These are phyloP conservation scores for Apiotrichum brassicae DNA, from an alignment of 1,284 basidiomycete genomes.

Conservation along the genomic window DNA sequence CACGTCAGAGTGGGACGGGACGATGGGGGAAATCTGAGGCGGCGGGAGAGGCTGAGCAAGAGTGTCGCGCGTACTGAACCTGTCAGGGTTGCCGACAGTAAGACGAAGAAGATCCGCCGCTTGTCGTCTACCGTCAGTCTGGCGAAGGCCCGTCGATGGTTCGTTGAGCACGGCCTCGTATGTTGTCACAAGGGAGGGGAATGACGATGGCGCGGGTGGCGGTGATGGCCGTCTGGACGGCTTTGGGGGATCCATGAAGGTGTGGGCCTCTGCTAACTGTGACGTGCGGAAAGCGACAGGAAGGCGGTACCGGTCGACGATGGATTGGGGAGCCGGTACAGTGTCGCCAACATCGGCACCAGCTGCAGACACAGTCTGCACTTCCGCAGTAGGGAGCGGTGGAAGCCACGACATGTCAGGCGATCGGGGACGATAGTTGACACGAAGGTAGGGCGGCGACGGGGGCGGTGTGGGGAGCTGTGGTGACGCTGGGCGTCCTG, in stretches of 20 bases:
- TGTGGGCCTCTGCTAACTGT: constrained; percentile 23
- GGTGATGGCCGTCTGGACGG: constrained; percentile 1
- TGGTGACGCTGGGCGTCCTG: neutral
- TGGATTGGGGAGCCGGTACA: constrained; percentile 21
- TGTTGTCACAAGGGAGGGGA: constrained; percentile 28
- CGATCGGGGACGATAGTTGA: constrained; percentile 12
- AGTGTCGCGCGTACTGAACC: constrained; percentile 29
- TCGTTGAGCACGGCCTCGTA: constrained; percentile 29
- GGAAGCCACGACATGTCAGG: constrained; percentile 34
- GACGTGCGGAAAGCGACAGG: constrained; percentile 32
- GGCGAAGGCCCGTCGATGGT: constrained; percentile 28
- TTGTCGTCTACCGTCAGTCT: constrained; percentile 30
- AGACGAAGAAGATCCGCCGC: constrained; percentile 33
- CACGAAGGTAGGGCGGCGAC: neutral
- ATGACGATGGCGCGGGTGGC: constrained; percentile 27
- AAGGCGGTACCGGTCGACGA: constrained; percentile 33
- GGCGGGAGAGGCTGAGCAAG: constrained; percentile 23
- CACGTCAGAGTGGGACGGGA: constrained; percentile 28
- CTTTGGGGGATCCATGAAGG: constrained; percentile 25
- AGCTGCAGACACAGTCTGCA: neutral
- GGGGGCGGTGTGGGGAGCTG: neutral
- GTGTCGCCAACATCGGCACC: neutral
- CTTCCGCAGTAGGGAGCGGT: constrained; percentile 23
- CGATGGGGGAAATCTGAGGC: constrained; percentile 27
- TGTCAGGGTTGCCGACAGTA: constrained; percentile 29